These are phyloP conservation scores for Ceratocystis huliohia DNA, from an alignment of 2,329 filamentous ascomycete species.

Conservation along the genomic window DNA sequence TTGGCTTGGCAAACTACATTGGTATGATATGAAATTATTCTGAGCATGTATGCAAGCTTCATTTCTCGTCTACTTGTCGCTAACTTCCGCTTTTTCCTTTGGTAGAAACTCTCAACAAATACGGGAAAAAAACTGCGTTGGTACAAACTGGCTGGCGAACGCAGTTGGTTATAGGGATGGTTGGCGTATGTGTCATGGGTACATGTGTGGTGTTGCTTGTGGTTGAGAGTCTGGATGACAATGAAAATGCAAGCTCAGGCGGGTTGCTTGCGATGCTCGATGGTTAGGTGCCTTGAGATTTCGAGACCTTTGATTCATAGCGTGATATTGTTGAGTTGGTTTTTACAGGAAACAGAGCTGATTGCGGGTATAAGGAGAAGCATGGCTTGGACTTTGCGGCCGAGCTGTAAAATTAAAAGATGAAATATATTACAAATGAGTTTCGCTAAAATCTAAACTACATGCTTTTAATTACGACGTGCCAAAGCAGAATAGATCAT, in stretches of 20 bases:
- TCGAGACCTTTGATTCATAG: not conserved
- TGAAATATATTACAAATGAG: not conserved
- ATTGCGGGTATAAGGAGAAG: not conserved
- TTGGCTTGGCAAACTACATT: slow-evolving; percentile 79
- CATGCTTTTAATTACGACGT: not conserved
- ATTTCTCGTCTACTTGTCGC: not conserved
- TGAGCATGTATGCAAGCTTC: not conserved
- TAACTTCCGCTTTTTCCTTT: slow-evolving; percentile 3
- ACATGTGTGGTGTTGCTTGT: slow-evolving; percentile 52
- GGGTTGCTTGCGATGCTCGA: slow-evolving; percentile 15
- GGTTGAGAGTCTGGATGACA: slow-evolving; percentile 30
- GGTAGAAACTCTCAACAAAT: slow-evolving; percentile 59
- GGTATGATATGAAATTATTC: slow-evolving; percentile 35
- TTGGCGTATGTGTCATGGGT: slow-evolving; percentile 50
- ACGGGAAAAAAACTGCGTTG: slow-evolving; percentile 62
- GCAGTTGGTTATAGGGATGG: slow-evolving; percentile 53
- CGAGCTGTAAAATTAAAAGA: not conserved
- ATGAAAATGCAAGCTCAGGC: slow-evolving; percentile 1
- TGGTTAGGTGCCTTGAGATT: not conserved
- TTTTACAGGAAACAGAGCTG: not conserved
- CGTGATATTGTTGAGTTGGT: not conserved
- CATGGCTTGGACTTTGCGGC: not conserved
- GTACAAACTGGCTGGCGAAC: slow-evolving; percentile 94
- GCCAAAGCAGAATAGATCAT: slow-evolving; percentile 52
- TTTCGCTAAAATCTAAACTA: not conserved